A percentile compares a stretch with the other conserved stretches of the same genome.
phyloP scores from a whole-genome alignment of 2,329 filamentous ascomycete genomes.

The Fusarium bulbicola region DNA sequence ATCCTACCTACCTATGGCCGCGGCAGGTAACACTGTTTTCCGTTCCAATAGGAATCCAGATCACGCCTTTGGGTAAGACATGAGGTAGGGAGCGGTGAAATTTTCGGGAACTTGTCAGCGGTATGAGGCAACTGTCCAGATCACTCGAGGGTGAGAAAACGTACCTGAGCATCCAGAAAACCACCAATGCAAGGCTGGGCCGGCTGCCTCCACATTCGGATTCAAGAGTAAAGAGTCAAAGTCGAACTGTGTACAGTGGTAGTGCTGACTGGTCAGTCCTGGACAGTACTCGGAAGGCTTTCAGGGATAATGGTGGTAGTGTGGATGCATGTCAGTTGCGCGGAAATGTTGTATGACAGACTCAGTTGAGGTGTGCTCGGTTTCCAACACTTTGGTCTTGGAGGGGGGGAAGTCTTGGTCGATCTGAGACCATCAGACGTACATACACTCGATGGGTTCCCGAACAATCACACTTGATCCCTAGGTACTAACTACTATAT shows the following conservation, averaged over 20 bases:
- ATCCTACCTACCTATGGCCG: constrained; percentile 12
- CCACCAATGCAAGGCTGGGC: constrained; percentile 23
- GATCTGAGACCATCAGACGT: constrained; percentile 23
- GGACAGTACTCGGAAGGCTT: constrained; percentile 2
- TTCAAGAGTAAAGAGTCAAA: constrained; percentile 4
- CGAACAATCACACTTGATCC: neutral
- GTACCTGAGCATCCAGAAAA: constrained; percentile 1
- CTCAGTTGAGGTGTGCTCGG: constrained; percentile 22
- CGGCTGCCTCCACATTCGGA: constrained; percentile 35
- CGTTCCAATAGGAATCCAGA: constrained; percentile 14
- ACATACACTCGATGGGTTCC: neutral
- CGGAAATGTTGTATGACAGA: constrained; percentile 23
- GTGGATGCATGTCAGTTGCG: constrained; percentile 20
- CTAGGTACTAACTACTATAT: neutral
- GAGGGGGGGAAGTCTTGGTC: constrained; percentile 30
- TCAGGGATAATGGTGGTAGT: constrained; percentile 12
- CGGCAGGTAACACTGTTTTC: constrained; percentile 28
- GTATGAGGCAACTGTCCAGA: constrained; percentile 22
- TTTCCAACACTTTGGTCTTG: constrained; percentile 37
- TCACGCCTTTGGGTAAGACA: constrained; percentile 8
- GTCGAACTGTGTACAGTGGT: neutral
- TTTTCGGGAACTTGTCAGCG: constrained; percentile 26
- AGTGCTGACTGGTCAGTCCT: constrained; percentile 11
- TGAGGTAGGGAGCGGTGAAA: constrained; percentile 28
- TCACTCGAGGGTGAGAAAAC: constrained; percentile 11